phyloP scores from a whole-genome alignment of 2,329 filamentous ascomycete species.

The Diaporthe destruens region DNA sequence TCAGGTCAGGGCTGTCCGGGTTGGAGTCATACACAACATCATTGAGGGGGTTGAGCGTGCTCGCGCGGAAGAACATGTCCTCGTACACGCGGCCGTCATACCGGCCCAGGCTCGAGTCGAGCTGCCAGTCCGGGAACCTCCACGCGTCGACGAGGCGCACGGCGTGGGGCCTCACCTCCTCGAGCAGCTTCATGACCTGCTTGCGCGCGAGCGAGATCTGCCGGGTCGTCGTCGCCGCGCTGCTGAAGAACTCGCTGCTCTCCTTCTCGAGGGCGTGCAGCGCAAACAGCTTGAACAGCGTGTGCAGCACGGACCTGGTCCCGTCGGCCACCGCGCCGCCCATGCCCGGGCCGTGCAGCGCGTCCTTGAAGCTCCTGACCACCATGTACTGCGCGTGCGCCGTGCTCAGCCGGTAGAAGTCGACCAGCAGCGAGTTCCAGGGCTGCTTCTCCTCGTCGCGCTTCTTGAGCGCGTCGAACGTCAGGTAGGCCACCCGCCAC shows the following conservation, averaged over 20 bases:
- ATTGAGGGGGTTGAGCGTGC: constrained; percentile 80
- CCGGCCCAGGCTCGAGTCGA: constrained; percentile 78
- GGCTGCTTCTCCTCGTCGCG: constrained; percentile 80
- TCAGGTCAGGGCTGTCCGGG: constrained; percentile 70
- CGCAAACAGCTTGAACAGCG: constrained; percentile 87
- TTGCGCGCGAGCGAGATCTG: constrained; percentile 79
- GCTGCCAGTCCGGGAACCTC: constrained; percentile 83
- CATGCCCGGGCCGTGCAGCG: constrained; percentile 55
- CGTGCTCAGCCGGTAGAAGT: constrained; percentile 82
- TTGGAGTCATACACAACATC: constrained; percentile 79
- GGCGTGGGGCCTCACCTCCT: constrained; percentile 80
- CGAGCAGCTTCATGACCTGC: constrained; percentile 76
- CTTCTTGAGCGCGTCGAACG: constrained; percentile 81
- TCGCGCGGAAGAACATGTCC: constrained; percentile 80
- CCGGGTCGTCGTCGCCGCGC: constrained; percentile 75
- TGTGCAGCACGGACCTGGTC: constrained; percentile 71
- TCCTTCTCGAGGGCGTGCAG: constrained; percentile 74
- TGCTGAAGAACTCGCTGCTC: constrained; percentile 79
- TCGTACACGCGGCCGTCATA: constrained; percentile 83
- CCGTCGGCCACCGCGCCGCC: constrained; percentile 67
- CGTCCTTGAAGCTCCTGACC: constrained; percentile 77
- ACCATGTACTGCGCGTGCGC: constrained; percentile 83
- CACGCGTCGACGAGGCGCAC: constrained; percentile 79
- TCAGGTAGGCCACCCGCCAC: constrained; percentile 80
- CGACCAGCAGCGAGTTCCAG: constrained; percentile 82